Evolutionary conservation across 345 rosid species (phyloP).

Genomic region (Odontarrhena argentea): DNA sequence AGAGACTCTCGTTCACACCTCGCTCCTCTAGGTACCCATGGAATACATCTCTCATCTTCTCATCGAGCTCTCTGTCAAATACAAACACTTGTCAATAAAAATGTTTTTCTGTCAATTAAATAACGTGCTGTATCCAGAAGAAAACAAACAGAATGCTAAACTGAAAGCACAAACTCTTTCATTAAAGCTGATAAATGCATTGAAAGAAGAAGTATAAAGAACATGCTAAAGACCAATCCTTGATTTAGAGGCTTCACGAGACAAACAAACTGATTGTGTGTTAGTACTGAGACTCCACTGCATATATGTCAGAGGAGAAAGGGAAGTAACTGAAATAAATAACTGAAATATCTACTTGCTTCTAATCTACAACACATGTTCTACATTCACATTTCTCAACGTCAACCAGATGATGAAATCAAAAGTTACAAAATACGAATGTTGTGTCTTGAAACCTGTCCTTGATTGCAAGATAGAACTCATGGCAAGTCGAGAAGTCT

Average conservation of each 20-base stretch:
- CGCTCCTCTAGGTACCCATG: conserved; percentile 78
- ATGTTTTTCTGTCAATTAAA: neutral
- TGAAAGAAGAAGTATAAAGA: neutral
- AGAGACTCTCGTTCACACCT: conserved; percentile 78
- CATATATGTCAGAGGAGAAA: too few relatives aligned
- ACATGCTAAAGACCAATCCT: conserved; percentile 1
- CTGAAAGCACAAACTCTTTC: neutral
- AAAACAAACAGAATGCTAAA: conserved; percentile 7
- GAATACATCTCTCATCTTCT: conserved; percentile 73
- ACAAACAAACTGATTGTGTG: neutral
- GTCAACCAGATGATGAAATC: conserved; percentile 3
- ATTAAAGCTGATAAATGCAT: conserved; percentile 8
- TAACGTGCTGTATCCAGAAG: neutral
- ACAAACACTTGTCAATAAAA: conserved; percentile 18
- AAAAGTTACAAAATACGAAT: neutral
- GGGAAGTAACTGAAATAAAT: too few relatives aligned
- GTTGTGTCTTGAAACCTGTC: conserved; percentile 8
- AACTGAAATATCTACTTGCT: neutral
- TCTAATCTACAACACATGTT: neutral
- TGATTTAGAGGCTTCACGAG: neutral
- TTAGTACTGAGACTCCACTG: neutral
- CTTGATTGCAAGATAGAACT: neutral
- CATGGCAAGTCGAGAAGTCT: neutral
- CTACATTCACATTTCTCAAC: neutral
- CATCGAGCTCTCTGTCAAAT: conserved; percentile 67